Evolutionary conservation across 129 eudicot genomes (phyloP).

Genomic region (Glebionis coronaria): DNA sequence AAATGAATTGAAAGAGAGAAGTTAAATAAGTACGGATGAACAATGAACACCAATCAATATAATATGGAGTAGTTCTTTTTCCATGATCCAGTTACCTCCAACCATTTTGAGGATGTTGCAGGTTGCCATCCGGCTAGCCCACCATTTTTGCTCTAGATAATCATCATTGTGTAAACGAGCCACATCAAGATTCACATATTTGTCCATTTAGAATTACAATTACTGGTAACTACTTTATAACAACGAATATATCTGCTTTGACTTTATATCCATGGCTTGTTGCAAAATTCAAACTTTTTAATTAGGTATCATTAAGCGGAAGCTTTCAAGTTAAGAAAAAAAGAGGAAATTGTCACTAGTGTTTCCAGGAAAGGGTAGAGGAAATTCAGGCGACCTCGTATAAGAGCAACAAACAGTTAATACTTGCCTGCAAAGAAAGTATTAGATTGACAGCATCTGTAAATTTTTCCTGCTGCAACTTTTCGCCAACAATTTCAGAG

Average conservation of each 20-base stretch:
- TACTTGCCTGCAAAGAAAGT: conserved; percentile 61
- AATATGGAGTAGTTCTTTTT: not conserved
- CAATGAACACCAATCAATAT: not conserved
- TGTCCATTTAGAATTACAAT: too few relatives aligned
- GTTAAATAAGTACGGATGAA: too few relatives aligned
- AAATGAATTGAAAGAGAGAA: not conserved
- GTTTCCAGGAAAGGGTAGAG: conserved; percentile 1
- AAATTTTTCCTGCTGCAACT: conserved; percentile 33
- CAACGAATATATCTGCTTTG: too few relatives aligned
- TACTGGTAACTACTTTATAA: too few relatives aligned
- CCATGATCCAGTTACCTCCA: not conserved
- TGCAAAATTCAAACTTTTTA: not conserved
- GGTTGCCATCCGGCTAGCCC: conserved; percentile 84
- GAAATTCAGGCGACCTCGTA: not conserved
- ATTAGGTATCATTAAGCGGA: too few relatives aligned
- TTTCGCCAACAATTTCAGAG: conserved; percentile 59
- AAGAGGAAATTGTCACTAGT: not conserved
- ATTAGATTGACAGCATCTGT: conserved; percentile 57
- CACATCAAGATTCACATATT: not conserved
- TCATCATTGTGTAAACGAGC: not conserved
- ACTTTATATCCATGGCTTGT: not conserved
- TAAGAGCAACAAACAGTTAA: not conserved
- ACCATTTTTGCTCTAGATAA: conserved; percentile 69
- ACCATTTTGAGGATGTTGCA: conserved; percentile 3
- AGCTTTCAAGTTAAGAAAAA: too few relatives aligned